Base-by-base conservation (phyloP, 2,329 filamentous ascomycete genomes). In the Talaromyces sp. region DNA sequence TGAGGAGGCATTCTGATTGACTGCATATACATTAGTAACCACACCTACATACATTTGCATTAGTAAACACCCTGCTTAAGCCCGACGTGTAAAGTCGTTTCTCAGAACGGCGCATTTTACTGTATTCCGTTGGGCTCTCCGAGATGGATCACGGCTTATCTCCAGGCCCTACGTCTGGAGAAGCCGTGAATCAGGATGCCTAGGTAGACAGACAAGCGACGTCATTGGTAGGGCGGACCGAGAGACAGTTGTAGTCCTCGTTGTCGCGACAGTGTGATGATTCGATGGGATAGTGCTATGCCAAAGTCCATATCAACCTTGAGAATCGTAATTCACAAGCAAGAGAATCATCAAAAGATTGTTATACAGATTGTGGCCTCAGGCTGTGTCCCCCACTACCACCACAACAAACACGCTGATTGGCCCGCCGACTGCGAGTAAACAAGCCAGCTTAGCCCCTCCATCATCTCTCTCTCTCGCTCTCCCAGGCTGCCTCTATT, bases 401-500 rank as follows among this genome's bases (percentile, higher is more conserved):
- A 21, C 15, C 17, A 33, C 25, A 48, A 33, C n/a, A 48, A 21
- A 48, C n/a, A 21, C 28, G 45, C 45, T 48, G 45, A 48, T 48
- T 48, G 45, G 45, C 28, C 17, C 9, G 45, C 9, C 7, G 15
- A n/a, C 28, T 28, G 3, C 45, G 28, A 48, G 45, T 48, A 48
- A 48, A 48, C 45, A 48, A 48, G 45, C 45, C 45, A 48, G 45
- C 45, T 35, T 48, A 52, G 48, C 48, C 48, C 48, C 48, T 52
- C 48, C 48, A 52, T 52, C 48, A 39, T 39, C 35, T 52, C 33
- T 51, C 31, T 31, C 48, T 19, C 28, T 36, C 48, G 35, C 17
- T 31, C 33, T 52, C 13, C 48, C 48, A 52, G 48, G 48, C 48
- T 52, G 33, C 48, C 33, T 52, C 33, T 37, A 52, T 52, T 52